Evolutionary conservation across 768 basidiomycete genomes (phyloP).

Genomic region (Lentinula raphanica): DNA sequence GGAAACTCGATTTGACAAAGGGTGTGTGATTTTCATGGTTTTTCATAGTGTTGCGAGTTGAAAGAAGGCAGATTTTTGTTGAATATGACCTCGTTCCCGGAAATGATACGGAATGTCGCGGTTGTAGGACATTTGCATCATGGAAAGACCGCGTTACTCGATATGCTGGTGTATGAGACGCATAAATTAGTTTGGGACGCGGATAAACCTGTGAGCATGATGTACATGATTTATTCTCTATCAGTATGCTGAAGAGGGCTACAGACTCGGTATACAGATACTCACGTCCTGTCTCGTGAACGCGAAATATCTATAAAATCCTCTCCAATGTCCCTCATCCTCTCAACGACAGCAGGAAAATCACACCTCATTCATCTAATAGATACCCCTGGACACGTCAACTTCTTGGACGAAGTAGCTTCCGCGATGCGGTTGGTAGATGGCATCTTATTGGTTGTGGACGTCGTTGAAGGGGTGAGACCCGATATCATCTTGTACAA

Average conservation of each 20-base stretch:
- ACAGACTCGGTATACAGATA: slow-evolving; percentile 96
- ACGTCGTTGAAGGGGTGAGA: slow-evolving; percentile 95
- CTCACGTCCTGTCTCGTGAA: slow-evolving; percentile 82
- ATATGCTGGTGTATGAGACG: slow-evolving; percentile 96
- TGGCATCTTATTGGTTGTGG: slow-evolving; percentile 90
- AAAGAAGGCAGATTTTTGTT: slow-evolving; percentile 67
- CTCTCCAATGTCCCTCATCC: slow-evolving; percentile 89
- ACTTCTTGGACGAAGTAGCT: slow-evolving; percentile 98
- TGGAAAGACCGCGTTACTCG: slow-evolving; percentile 94
- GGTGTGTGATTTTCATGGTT: slow-evolving; percentile 44
- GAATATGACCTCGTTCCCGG: slow-evolving; percentile 86
- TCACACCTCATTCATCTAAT: slow-evolving; percentile 91
- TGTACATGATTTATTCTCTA: slow-evolving; percentile 22
- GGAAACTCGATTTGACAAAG: slow-evolving; percentile 95
- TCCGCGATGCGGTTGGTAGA: slow-evolving; percentile 82
- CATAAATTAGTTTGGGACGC: slow-evolving; percentile 94
- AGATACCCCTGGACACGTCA: slow-evolving; percentile 97
- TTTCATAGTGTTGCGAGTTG: neutral
- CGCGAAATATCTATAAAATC: slow-evolving; percentile 95
- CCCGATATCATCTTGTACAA: neutral
- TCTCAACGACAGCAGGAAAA: slow-evolving; percentile 82
- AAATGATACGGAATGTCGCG: slow-evolving; percentile 94
- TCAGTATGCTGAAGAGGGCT: neutral
- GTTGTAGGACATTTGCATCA: slow-evolving; percentile 97
- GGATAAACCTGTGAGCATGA: slow-evolving; percentile 62